phyloP scores from a whole-genome alignment of 139 green algal genomes.

The Chlorella sp. region DNA sequence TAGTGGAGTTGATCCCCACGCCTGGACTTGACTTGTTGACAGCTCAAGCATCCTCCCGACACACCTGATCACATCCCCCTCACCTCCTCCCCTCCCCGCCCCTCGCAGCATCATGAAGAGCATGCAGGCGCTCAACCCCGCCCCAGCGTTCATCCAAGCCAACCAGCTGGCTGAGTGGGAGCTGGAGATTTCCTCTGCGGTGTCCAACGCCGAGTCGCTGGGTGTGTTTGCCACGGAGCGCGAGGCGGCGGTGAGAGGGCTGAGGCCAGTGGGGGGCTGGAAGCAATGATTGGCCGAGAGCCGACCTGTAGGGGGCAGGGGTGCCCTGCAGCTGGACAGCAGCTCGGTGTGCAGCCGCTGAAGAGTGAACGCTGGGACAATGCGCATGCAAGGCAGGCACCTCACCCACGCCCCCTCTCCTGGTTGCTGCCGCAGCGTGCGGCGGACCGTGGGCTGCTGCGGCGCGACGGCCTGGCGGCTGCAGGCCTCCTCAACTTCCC shows the following conservation, averaged over 20 bases:
- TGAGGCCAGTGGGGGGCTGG: too few species aligned
- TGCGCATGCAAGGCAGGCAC: too few species aligned
- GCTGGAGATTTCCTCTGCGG: not conserved
- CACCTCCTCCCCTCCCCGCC: not conserved
- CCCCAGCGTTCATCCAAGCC: not conserved
- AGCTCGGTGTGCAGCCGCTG: too few species aligned
- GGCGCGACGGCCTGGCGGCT: slow-evolving; percentile 7
- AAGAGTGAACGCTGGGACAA: too few species aligned
- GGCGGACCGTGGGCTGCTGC: slow-evolving; percentile 11
- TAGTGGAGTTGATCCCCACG: not conserved
- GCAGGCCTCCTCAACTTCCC: not conserved
- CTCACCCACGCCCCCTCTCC: too few species aligned
- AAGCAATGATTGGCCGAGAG: too few species aligned
- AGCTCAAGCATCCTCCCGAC: not conserved
- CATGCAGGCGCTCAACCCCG: not conserved
- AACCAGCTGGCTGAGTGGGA: not conserved
- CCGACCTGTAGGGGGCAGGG: too few species aligned
- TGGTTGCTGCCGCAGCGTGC: not conserved
- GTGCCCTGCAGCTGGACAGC: too few species aligned
- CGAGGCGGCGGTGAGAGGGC: slow-evolving; percentile 2
- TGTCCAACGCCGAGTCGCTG: not conserved
- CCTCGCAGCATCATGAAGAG: not conserved
- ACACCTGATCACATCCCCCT: not conserved
- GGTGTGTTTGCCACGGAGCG: not conserved
- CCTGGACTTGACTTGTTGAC: too few species aligned